These are phyloP conservation scores for Tetrahymena borealis DNA, from an alignment of 73 alveolate genomes.

Conservation along the genomic window DNA sequence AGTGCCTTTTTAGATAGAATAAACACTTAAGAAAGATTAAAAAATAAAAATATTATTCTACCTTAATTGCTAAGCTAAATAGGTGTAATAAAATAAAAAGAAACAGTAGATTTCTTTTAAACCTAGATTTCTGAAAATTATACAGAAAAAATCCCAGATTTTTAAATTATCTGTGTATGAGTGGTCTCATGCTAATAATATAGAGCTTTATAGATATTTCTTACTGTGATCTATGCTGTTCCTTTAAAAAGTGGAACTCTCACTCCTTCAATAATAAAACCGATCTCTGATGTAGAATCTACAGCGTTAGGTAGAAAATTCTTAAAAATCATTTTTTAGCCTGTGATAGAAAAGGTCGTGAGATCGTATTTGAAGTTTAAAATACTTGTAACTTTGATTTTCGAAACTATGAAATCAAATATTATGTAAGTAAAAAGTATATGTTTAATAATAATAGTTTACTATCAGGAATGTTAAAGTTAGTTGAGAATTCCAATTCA, in stretches of 20 bases:
- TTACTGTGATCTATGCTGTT: background rate
- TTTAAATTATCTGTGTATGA: background rate
- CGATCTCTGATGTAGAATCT: background rate
- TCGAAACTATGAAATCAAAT: background rate
- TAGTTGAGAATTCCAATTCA: background rate
- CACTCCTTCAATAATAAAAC: background rate
- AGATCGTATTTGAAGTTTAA: background rate
- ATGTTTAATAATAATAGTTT: background rate
- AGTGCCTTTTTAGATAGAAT: background rate
- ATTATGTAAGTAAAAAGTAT: background rate
- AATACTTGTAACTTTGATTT: background rate
- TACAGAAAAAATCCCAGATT: background rate
- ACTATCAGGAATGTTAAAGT: background rate
- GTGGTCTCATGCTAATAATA: background rate
- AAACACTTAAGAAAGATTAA: background rate
- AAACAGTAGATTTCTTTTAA: background rate
- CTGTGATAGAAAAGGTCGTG: background rate
- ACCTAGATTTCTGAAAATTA: background rate
- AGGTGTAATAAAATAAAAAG: background rate
- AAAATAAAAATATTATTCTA: background rate
- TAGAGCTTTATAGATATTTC: background rate
- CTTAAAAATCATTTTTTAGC: background rate
- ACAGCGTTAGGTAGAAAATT: background rate
- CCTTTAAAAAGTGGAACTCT: background rate
- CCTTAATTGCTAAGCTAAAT: background rate